Evolutionary conservation across 2,329 filamentous ascomycete genomes (phyloP), one percentile per base, ranked within the genome.

Genomic region (Penicillium brevicompactum): DNA sequence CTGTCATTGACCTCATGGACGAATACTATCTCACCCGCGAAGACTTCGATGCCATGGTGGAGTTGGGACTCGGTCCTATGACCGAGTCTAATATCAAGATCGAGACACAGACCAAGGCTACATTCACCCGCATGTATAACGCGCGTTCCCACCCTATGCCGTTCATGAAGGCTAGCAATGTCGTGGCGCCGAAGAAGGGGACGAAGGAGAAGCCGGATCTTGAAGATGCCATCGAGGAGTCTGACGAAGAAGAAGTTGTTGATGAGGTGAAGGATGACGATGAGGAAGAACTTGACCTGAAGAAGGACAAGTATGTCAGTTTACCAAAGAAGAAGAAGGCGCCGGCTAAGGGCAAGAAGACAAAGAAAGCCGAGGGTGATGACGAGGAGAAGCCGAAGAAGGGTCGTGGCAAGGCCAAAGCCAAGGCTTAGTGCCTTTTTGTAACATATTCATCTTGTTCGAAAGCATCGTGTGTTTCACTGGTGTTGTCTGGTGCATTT

Each of bases 301-400:
- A 89, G 68, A 96, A 93, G 70, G 94, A 99, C 76, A 97, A 97
- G 74, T 97, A 96, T 68, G 92, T 97, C 71, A 96, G 94, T 74
- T 84, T 89, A 70, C 91, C 93, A 11, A 97, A 96, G 81, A 91
- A 87, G 73, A 64, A 77, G 68, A 84, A 85, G 70, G 78, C 79
- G 1, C 64, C 68, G 38, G 64, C 67, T 1, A 77, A 75, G 78
- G 63, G 68, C 56, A 65, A 71, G 53, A 74, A 71, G 59, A 58
- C 49, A 22, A 74, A 73, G 61, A 70, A 69, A 47, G 64, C 67
- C 54, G 59, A 75, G 57, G 43, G 70, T 18, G 74, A 74, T 53
- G 70, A 67, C 16, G 80, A 79, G 46, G 83, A 82, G 9, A 80
- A 79, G 52, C 83, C 83, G 2, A 82, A 82, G 62, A 85, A 83